Evolutionary conservation across 176 grass and related monocot species (phyloP), one percentile per base, ranked within the genome.

Genomic region (Dendrocalamus sinicus): DNA sequence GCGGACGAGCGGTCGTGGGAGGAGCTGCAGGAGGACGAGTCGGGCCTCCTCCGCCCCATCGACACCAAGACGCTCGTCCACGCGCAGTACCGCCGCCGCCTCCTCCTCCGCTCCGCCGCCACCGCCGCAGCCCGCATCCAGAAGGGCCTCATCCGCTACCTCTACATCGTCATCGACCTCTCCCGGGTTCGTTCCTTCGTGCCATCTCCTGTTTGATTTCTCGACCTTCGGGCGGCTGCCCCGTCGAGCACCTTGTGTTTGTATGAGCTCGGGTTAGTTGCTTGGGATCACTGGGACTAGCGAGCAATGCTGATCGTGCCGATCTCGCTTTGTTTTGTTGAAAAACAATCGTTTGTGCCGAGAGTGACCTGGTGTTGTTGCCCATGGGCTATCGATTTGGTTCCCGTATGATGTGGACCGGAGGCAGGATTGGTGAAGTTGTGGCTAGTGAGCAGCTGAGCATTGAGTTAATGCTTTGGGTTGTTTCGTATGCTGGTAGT

Each of bases 1-100:
- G 93, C 96, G 41, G 93, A 99, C 88, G 96, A 99, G 59, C 89
- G 96, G 6, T 99, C 96, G 73, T 99, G 96, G 96, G 96, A 99
- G 84, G 82, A 89, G 74, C 85, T 99, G 85, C 93, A 99, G 83
- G 96, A 99, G 86, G 96, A 99, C 78, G 96, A 99, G 76, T 92
- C 96, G 7, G 96, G 96, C 44, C 92, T 96, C 71, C 96, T 99
- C 59, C 90, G 87, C 9, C 86, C 96, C 53, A 88, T 99, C 81
- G 89, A 96, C 76, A 94, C 92, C 66, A 99, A 99, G 83, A 89
- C 92, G 51, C 90, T 99, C 20, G 92, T 94, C 81, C 94, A 99
- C 76, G 76, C 92, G 52, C 94, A 96, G 92, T 96, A 96, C 85
- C 92, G 94, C n/a, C 89, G 92, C 44, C 93, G 96, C 78, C 92